Conservation (phyloP, 2,329 filamentous ascomycete species). For the Ceratocystis albifundus region DNA sequence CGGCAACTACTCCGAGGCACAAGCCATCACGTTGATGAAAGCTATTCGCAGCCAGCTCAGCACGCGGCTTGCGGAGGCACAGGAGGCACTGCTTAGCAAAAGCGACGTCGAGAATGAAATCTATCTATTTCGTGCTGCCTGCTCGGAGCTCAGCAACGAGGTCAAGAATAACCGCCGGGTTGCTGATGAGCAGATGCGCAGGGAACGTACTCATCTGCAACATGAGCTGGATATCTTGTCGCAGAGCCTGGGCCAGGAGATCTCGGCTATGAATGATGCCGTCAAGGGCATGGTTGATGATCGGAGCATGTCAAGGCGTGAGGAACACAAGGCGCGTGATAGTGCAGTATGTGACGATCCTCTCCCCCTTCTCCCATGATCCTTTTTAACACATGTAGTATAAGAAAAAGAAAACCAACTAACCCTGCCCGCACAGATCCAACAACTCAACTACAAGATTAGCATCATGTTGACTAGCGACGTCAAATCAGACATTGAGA, state of each 20-base stretch:
- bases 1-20: constrained; percentile 59
- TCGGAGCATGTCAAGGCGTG: constrained; percentile 78
- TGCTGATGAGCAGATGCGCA: constrained; percentile 68
- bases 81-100: constrained; percentile 71
- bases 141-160: constrained; percentile 80
- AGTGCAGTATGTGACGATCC: constrained; percentile 48
- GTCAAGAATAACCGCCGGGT: constrained; percentile 65
- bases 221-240: constrained; percentile 90
- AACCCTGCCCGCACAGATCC: constrained; percentile 46
- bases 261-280: constrained; percentile 70
- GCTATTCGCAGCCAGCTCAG: constrained; percentile 67
- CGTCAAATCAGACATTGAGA: constrained; percentile 82
- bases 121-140: constrained; percentile 88
- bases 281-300: constrained; percentile 96
- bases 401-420: constrained; percentile 16
- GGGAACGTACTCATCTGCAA: constrained; percentile 74
- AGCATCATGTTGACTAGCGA: constrained; percentile 82
- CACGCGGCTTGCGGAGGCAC: constrained; percentile 69
- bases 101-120: constrained; percentile 86
- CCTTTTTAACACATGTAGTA: not conserved
- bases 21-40: constrained; percentile 85
- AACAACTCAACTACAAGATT: constrained; percentile 94
- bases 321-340: constrained; percentile 77
- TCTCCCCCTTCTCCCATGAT: not conserved
- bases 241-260: constrained; percentile 75